Evolutionary conservation across 2,329 filamentous ascomycete species (phyloP).

Genomic region (Claviceps arundinis): DNA sequence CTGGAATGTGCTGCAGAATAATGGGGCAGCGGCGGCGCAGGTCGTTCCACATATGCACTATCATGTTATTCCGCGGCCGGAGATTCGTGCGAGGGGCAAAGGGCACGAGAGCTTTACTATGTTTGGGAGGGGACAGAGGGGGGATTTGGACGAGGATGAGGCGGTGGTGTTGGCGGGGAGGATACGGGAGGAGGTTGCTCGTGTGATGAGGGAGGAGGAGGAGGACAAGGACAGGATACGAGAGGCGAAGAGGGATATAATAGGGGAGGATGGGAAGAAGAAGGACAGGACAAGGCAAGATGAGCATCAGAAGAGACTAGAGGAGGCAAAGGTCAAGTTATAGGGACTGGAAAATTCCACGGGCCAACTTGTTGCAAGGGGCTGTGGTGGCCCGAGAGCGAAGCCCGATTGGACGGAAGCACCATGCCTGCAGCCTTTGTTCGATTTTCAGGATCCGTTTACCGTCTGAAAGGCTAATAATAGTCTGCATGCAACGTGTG

Average conservation of each 20-base stretch:
- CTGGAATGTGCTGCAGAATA: slow-evolving; percentile 97
- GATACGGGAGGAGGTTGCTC: slow-evolving; percentile 36
- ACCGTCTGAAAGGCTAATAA: too few relatives aligned
- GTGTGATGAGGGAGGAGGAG: slow-evolving; percentile 31
- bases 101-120: slow-evolving; percentile 61
- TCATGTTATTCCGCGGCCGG: slow-evolving; percentile 79
- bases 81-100: slow-evolving; percentile 40
- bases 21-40: slow-evolving; percentile 77
- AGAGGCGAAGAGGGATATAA: background rate
- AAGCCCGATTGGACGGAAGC: too few relatives aligned
- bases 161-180: slow-evolving; percentile 44
- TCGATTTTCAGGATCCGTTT: too few relatives aligned
- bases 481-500: too few relatives aligned
- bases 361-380: background rate
- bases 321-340: background rate
- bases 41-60: slow-evolving; percentile 92
- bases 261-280: background rate
- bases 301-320: background rate
- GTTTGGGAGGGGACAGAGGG: slow-evolving; percentile 62
- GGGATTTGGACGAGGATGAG: slow-evolving; percentile 67
- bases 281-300: background rate
- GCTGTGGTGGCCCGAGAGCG: background rate
- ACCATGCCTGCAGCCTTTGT: too few relatives aligned
- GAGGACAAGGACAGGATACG: slow-evolving; percentile 7
- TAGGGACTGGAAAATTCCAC: background rate